A percentile compares a stretch with the other conserved stretches of the same genome.
phyloP scores from a whole-genome alignment of 2,329 filamentous ascomycete species.

The Annulohypoxylon truncatum region DNA sequence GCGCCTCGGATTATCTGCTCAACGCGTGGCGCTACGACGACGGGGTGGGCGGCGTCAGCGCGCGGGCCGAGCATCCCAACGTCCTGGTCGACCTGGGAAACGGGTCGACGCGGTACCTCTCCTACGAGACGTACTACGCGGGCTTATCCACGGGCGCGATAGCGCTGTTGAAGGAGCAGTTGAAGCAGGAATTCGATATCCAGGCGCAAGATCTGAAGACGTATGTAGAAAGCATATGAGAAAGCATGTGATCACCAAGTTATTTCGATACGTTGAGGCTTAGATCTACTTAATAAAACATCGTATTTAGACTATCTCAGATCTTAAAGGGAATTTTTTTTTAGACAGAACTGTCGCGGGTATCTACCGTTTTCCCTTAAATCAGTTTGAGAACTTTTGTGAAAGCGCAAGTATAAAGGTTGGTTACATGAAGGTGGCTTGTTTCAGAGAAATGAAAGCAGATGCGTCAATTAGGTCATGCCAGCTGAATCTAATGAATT shows the following conservation, averaged over 20 bases:
- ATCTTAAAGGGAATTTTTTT: background rate
- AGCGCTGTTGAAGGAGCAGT: constrained; percentile 25
- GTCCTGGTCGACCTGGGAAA: constrained; percentile 42
- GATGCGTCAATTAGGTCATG: background rate
- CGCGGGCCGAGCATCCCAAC: constrained; percentile 43
- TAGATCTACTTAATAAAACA: background rate
- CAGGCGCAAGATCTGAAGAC: constrained; percentile 41
- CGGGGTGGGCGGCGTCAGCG: constrained; percentile 26
- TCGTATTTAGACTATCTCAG: background rate
- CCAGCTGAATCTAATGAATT: background rate
- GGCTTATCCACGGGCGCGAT: constrained; percentile 36
- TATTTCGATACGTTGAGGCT: background rate
- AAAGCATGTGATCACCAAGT: constrained; percentile 15
- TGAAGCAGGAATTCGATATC: constrained; percentile 37
- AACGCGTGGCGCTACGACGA: constrained; percentile 47
- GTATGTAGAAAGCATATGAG: constrained; percentile 39
- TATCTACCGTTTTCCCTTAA: background rate
- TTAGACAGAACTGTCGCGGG: background rate
- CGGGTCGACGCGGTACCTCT: constrained; percentile 43
- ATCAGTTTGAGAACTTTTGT: background rate
- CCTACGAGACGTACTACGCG: constrained; percentile 47
- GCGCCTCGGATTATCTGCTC: constrained; percentile 33
- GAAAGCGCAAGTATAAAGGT: background rate
- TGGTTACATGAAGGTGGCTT: background rate
- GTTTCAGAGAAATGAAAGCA: background rate